phyloP scores from a whole-genome alignment of 768 basidiomycete species.

The Mycena kentingensis region DNA sequence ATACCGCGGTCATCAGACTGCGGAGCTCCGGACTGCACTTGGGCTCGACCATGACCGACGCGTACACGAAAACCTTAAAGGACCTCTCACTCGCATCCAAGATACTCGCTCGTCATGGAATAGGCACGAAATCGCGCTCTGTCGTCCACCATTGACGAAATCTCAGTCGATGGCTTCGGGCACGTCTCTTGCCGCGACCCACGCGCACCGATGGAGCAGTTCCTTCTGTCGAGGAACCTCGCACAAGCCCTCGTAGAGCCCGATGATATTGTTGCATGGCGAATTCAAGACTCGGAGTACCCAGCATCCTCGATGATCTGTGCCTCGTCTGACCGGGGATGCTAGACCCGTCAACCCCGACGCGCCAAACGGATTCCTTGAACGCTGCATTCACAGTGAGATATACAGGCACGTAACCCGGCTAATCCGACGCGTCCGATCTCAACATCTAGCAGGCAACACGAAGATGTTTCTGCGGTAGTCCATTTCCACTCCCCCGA shows the following conservation, averaged over 20 bases:
- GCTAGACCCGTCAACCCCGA: constrained; percentile 13
- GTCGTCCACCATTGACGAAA: background rate
- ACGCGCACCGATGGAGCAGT: constrained; percentile 18
- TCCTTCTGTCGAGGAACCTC: constrained; percentile 19
- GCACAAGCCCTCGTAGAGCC: constrained; percentile 19
- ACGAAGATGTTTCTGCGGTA: constrained; percentile 18
- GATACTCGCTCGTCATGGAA: constrained; percentile 20
- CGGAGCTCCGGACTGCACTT: too few species aligned
- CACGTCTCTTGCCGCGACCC: constrained; percentile 25
- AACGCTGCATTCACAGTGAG: constrained; percentile 24
- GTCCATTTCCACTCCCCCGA: constrained; percentile 22
- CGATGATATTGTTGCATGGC: constrained; percentile 19
- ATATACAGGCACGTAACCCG: constrained; percentile 13
- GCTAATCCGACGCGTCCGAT: background rate
- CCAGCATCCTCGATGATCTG: background rate
- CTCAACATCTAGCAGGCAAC: constrained; percentile 6
- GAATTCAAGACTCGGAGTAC: constrained; percentile 18
- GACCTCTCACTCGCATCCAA: constrained; percentile 20
- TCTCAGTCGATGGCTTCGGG: constrained; percentile 20
- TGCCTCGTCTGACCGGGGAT: background rate
- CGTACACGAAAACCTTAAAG: too few species aligned
- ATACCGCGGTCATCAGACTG: too few species aligned
- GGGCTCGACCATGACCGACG: too few species aligned
- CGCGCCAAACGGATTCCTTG: constrained; percentile 19
- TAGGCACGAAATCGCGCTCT: background rate